phyloP scores from a whole-genome alignment of 805 yeast species.

The Blastobotrys mokoenaii region DNA sequence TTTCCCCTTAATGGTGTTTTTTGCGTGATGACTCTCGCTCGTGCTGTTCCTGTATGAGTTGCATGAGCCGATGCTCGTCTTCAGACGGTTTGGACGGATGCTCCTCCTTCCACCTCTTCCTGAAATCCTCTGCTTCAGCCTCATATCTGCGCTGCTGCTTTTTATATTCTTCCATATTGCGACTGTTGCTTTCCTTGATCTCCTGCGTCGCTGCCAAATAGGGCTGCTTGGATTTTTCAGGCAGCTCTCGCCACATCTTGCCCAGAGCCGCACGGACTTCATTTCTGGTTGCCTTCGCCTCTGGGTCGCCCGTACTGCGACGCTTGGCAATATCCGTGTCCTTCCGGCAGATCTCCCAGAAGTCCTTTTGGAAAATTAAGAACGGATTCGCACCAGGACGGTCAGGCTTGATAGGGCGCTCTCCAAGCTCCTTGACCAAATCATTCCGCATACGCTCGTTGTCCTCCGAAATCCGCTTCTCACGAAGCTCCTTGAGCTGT shows the following conservation, averaged over 20 bases:
- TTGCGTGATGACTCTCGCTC: not conserved
- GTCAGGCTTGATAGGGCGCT: slow-evolving; percentile 31
- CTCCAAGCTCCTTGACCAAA: slow-evolving; percentile 30
- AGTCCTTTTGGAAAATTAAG: slow-evolving; percentile 33
- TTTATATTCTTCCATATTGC: slow-evolving; percentile 27
- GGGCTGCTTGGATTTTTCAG: slow-evolving; percentile 30
- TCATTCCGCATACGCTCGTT: slow-evolving; percentile 29
- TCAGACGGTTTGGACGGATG: slow-evolving; percentile 25
- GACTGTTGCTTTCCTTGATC: slow-evolving; percentile 28
- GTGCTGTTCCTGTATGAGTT: slow-evolving; percentile 12
- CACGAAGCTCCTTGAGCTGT: slow-evolving; percentile 22
- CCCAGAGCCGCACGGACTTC: slow-evolving; percentile 34
- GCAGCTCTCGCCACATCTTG: slow-evolving; percentile 33
- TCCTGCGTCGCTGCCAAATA: slow-evolving; percentile 28
- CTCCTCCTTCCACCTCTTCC: slow-evolving; percentile 31
- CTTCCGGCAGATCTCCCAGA: slow-evolving; percentile 33
- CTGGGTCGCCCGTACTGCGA: slow-evolving; percentile 23
- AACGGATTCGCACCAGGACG: slow-evolving; percentile 34
- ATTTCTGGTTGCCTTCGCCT: slow-evolving; percentile 28
- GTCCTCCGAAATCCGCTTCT: slow-evolving; percentile 24
- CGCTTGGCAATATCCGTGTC: slow-evolving; percentile 29
- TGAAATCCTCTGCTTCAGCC: slow-evolving; percentile 31
- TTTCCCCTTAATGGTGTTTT: not conserved
- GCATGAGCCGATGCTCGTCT: slow-evolving; percentile 20
- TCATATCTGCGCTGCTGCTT: slow-evolving; percentile 28